Conservation (phyloP, 768 basidiomycete genomes). For the Xanthoconium purpureum region DNA sequence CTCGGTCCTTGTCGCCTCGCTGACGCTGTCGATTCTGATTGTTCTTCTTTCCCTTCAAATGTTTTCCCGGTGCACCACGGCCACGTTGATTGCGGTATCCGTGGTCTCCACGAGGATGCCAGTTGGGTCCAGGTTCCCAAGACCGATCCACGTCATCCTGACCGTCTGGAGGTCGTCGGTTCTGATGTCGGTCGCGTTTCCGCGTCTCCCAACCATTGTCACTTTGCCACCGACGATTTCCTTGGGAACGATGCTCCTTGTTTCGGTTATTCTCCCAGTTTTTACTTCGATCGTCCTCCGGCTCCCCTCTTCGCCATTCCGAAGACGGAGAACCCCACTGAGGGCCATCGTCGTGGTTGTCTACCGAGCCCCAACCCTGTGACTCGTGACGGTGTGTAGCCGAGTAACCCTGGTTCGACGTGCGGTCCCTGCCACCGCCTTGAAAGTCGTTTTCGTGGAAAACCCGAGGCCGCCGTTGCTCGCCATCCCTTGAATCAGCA, state of each 20-base stretch:
- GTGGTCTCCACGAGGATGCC: constrained; percentile 49
- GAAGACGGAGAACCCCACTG: constrained; percentile 43
- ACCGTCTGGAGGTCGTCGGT: constrained; percentile 29
- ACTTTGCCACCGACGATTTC: constrained; percentile 33
- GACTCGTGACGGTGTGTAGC: constrained; percentile 47
- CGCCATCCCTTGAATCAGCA: constrained; percentile 42
- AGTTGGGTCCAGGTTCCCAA: constrained; percentile 72
- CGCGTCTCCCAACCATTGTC: constrained; percentile 53
- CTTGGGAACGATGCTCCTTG: constrained; percentile 34
- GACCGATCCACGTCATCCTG: constrained; percentile 48
- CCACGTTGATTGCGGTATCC: constrained; percentile 36
- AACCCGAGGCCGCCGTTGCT: constrained; percentile 42
- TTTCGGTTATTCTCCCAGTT: constrained; percentile 35
- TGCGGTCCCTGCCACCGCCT: constrained; percentile 44
- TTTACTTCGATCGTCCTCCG: constrained; percentile 38
- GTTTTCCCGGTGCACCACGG: constrained; percentile 38
- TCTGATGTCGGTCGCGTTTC: constrained; percentile 45
- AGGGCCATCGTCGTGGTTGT: constrained; percentile 41
- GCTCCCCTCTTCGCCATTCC: constrained; percentile 40
- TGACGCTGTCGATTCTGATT: constrained; percentile 34
- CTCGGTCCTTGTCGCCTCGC: constrained; percentile 28
- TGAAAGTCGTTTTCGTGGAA: constrained; percentile 42
- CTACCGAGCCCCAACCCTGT: constrained; percentile 40
- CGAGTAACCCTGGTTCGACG: constrained; percentile 38
- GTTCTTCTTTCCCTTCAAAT: constrained; percentile 35